A percentile compares a stretch with the other conserved stretches of the same genome.
Evolutionary conservation across 192 early-diverging fungal genomes (phyloP).

Genomic region (Backusella liffmaniae): DNA sequence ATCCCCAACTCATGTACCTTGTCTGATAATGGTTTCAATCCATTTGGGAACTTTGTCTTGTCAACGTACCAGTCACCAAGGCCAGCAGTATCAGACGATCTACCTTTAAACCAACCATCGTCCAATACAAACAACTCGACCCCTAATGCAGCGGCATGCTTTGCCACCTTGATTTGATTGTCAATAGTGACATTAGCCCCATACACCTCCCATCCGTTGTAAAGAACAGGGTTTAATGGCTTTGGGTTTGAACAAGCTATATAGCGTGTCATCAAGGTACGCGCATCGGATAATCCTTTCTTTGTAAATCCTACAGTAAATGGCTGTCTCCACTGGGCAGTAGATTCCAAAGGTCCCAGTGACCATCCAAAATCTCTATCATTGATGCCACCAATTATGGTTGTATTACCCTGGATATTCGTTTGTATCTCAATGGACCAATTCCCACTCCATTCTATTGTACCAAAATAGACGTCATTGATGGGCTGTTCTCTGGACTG

Average conservation of each 20-base stretch:
- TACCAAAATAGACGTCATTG: slow-evolving; percentile 24
- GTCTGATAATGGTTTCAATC: slow-evolving; percentile 21
- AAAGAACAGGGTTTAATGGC: slow-evolving; percentile 14
- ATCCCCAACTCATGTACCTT: slow-evolving; percentile 19
- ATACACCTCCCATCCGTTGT: slow-evolving; percentile 27
- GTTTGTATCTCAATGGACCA: slow-evolving; percentile 12
- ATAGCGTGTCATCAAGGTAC: slow-evolving; percentile 5
- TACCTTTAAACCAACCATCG: slow-evolving; percentile 28
- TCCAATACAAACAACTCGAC: slow-evolving; percentile 28
- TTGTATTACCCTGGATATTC: not conserved
- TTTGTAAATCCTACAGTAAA: slow-evolving; percentile 18
- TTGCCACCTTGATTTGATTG: slow-evolving; percentile 7
- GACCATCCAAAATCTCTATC: slow-evolving; percentile 18
- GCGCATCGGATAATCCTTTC: slow-evolving; percentile 10
- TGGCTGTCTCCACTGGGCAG: not conserved
- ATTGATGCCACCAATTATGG: slow-evolving; percentile 14
- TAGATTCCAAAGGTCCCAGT: slow-evolving; percentile 5
- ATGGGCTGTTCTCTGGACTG: not conserved
- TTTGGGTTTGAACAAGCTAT: not conserved
- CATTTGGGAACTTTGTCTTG: slow-evolving; percentile 19
- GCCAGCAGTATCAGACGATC: slow-evolving; percentile 13
- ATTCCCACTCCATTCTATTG: slow-evolving; percentile 25
- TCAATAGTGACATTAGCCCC: slow-evolving; percentile 1
- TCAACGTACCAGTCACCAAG: slow-evolving; percentile 29
- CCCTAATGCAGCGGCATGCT: slow-evolving; percentile 6